A percentile compares a stretch with the other conserved stretches of the same genome.
Evolutionary conservation across 208 protist genomes (phyloP).

Genomic region (Novymonas esmeraldas): DNA sequence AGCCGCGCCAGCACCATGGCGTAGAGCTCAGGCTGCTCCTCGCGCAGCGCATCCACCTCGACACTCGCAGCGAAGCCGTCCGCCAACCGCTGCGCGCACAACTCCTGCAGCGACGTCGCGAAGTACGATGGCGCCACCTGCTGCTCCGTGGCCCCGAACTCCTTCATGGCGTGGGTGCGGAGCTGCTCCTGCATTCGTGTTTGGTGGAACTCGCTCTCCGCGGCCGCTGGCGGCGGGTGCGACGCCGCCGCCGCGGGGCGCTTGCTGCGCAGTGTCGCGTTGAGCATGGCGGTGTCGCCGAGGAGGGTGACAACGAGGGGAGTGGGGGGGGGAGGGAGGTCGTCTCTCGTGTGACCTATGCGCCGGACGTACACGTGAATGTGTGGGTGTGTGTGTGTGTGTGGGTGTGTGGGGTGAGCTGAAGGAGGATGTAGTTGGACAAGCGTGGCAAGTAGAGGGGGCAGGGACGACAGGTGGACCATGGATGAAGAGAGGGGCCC

Average conservation of each 20-base stretch:
- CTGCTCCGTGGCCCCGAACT: conserved; percentile 28
- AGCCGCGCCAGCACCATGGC: conserved; percentile 70
- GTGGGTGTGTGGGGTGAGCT: no score
- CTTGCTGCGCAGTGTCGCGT: conserved; percentile 14
- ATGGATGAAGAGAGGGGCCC: no score
- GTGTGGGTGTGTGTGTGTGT: not conserved
- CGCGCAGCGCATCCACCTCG: conserved; percentile 65
- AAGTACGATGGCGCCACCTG: conserved; percentile 65
- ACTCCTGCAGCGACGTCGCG: conserved; percentile 70
- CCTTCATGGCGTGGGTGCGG: conserved; percentile 19
- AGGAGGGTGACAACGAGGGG: not conserved
- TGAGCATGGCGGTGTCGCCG: not conserved
- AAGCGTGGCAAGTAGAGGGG: no score
- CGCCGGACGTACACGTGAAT: not conserved
- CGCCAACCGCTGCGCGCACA: conserved; percentile 76
- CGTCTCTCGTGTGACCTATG: no score
- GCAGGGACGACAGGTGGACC: no score
- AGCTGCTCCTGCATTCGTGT: conserved; percentile 62
- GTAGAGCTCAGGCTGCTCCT: conserved; percentile 56
- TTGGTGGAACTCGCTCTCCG: conserved; percentile 69
- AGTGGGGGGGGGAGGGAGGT: not conserved
- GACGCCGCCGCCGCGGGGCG: conserved; percentile 1
- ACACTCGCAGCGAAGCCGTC: conserved; percentile 56
- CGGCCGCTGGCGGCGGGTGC: not conserved
- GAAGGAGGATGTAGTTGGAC: no score